These are phyloP conservation scores for Sphagnum fallax DNA, from an alignment of 228 moss, liverwort and hornwort species.

Conservation along the genomic window DNA sequence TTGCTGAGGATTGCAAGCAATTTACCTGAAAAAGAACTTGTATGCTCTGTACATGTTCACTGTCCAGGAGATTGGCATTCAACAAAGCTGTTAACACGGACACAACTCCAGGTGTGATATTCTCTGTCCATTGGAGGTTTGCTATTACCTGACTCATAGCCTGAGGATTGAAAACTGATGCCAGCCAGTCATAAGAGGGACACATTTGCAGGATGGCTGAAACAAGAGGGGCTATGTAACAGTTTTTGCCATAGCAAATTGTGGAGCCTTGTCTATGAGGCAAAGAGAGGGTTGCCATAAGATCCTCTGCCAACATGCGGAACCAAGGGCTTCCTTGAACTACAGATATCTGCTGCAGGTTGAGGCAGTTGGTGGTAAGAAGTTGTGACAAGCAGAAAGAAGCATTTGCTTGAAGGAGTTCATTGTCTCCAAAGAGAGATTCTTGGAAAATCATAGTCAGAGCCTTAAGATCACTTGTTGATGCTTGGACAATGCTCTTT, in stretches of 20 bases:
- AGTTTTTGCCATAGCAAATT: conserved; percentile 9
- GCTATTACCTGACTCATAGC: conserved; percentile 32
- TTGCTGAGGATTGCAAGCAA: background rate
- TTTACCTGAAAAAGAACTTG: conserved; percentile 62
- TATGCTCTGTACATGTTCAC: conserved; percentile 37
- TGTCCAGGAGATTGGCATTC: conserved; percentile 30
- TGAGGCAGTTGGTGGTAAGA: conserved; percentile 27
- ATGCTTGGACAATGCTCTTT: conserved; percentile 19
- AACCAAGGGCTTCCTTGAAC: conserved; percentile 59
- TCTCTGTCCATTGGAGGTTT: conserved; percentile 26
- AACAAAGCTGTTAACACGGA: conserved; percentile 58
- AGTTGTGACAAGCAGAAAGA: conserved; percentile 47
- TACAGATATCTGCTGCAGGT: conserved; percentile 34
- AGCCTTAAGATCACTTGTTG: conserved; percentile 24
- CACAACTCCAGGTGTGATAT: conserved; percentile 31
- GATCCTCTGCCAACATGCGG: conserved; percentile 45
- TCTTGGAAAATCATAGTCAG: conserved; percentile 64
- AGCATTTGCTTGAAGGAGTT: conserved; percentile 38
- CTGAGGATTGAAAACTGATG: conserved; percentile 37
- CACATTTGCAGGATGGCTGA: conserved; percentile 40
- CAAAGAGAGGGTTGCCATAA: conserved; percentile 27
- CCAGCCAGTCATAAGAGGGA: conserved; percentile 40
- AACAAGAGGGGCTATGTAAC: conserved; percentile 29
- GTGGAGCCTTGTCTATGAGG: conserved; percentile 2
- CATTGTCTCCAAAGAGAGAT: conserved; percentile 25